Percentiles rank a stretch among this genome's conserved stretches.
Evolutionary conservation across 768 basidiomycete genomes (phyloP).

Genomic region (Neoboletus brunneissimus): DNA sequence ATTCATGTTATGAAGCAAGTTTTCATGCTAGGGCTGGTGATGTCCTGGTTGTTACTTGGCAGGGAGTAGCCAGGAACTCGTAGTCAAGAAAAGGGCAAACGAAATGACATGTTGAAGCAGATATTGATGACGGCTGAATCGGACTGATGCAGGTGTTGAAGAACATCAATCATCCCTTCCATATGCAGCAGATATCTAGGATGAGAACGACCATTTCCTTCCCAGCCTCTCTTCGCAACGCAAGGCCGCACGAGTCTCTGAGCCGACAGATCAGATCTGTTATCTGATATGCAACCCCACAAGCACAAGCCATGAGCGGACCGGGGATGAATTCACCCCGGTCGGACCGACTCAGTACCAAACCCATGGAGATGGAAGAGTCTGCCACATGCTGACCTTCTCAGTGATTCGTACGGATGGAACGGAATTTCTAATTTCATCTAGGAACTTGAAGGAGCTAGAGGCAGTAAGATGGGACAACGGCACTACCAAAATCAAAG

Average conservation of each 20-base stretch:
- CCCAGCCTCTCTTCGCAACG: background rate
- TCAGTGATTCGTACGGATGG: constrained; percentile 1
- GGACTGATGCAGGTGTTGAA: background rate
- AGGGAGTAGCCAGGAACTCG: too few relatives aligned
- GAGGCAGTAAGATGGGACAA: background rate
- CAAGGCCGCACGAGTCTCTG: background rate
- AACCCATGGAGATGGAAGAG: background rate
- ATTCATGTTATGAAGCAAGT: background rate
- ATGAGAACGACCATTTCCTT: background rate
- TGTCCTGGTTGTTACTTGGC: background rate
- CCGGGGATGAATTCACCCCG: background rate
- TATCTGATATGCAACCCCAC: background rate
- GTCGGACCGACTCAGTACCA: background rate
- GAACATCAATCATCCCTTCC: too few relatives aligned
- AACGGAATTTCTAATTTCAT: background rate
- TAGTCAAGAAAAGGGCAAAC: too few relatives aligned
- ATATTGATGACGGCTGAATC: background rate
- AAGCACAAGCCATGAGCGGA: background rate
- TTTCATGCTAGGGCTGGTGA: background rate
- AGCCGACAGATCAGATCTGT: background rate
- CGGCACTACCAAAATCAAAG: background rate
- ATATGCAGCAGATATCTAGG: background rate
- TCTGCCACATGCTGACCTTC: background rate
- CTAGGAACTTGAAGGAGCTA: background rate
- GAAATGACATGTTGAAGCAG: too few relatives aligned